Percentiles rank a stretch among this genome's conserved stretches.
These are phyloP conservation scores for Thraustochytrium sp. DNA, from an alignment of 352 stramenopile species.

Conservation along the genomic window DNA sequence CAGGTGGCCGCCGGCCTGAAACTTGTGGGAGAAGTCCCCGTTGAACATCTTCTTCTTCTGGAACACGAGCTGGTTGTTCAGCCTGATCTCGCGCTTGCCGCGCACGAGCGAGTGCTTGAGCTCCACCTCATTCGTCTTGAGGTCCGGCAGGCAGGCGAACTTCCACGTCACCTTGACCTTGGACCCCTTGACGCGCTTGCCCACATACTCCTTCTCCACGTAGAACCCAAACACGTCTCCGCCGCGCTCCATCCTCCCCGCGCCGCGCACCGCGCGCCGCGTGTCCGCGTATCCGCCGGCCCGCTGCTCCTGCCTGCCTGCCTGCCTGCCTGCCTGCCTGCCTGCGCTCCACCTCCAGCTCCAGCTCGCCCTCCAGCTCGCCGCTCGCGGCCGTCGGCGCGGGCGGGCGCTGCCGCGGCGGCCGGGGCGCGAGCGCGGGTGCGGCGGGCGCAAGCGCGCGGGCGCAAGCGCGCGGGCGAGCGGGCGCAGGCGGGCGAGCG, in stretches of 20 bases:
- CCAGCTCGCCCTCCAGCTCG: too few relatives aligned
- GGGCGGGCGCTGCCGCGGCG: too few relatives aligned
- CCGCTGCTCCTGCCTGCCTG: too few relatives aligned
- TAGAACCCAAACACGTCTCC: constrained; percentile 39
- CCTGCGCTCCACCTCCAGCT: too few relatives aligned
- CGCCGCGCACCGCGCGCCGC: too few relatives aligned
- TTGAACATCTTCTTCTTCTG: constrained; percentile 44
- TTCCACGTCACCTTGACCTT: constrained; percentile 47
- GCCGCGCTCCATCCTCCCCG: not conserved
- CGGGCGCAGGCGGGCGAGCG: too few relatives aligned
- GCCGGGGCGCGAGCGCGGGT: too few relatives aligned
- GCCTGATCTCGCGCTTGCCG: constrained; percentile 41
- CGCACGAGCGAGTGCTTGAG: constrained; percentile 39
- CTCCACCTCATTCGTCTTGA: constrained; percentile 42
- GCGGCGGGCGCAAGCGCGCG: too few relatives aligned
- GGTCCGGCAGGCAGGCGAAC: constrained; percentile 23
- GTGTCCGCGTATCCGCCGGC: too few relatives aligned
- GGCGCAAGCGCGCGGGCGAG: too few relatives aligned
- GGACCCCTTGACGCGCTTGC: constrained; percentile 41
- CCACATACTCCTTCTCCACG: constrained; percentile 46
- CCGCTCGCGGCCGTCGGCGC: too few relatives aligned
- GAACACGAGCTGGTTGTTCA: constrained; percentile 27
- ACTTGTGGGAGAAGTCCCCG: constrained; percentile 35
- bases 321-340: too few relatives aligned
- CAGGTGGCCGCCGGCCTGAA: not conserved